These are phyloP conservation scores for Linderniella brevidens DNA, from an alignment of 257 asterid species.

Conservation along the genomic window DNA sequence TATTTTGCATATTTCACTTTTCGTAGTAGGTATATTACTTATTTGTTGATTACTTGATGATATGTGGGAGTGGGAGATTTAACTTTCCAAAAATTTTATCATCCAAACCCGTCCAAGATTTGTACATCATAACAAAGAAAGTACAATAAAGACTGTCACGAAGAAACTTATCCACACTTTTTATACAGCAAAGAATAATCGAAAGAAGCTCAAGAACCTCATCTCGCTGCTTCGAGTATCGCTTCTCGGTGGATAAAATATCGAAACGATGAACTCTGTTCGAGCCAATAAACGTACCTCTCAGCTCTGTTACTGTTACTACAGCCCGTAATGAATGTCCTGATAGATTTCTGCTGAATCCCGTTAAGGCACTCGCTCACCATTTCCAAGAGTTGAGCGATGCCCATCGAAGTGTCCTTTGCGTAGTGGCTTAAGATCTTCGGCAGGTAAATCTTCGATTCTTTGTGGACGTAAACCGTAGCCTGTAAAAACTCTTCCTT, in stretches of 20 bases:
- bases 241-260: constrained; percentile 46
- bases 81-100: no score
- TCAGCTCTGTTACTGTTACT: constrained; percentile 32
- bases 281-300: constrained; percentile 50
- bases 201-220: constrained; percentile 11
- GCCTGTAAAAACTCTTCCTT: constrained; percentile 61
- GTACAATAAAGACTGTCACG: no score
- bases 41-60: no score
- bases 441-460: constrained; percentile 53
- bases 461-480: constrained; percentile 38
- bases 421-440: constrained; percentile 43
- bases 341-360: constrained; percentile 35
- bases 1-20: no score
- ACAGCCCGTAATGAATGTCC: constrained; percentile 8
- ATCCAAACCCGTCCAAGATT: no score
- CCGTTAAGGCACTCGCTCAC: constrained; percentile 34
- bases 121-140: no score
- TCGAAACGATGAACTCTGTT: constrained; percentile 49
- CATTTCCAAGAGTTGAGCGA: constrained; percentile 32
- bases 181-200: no score
- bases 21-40: no score
- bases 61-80: no score
- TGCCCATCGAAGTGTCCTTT: constrained; percentile 60
- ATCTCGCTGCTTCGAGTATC: constrained; percentile 20
- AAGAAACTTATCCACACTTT: no score